Conservation (phyloP, 164 flowering plant species). For the Magnolia kwangsiensis region DNA sequence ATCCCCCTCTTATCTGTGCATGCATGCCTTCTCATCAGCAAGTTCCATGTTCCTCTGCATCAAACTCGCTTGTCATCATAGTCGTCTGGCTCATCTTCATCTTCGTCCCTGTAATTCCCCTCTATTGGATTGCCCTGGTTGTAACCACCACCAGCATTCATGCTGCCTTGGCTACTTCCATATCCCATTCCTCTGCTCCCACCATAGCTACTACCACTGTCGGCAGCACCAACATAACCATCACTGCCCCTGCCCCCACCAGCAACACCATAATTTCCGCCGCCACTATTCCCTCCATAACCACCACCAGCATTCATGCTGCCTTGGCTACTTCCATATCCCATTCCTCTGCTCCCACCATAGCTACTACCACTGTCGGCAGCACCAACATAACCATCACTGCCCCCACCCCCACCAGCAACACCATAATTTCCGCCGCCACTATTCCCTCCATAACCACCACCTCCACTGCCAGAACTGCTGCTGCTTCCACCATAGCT, state of each 20-base stretch:
- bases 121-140: slow-evolving; percentile 19
- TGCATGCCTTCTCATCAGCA: too few species aligned
- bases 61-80: slow-evolving; percentile 39
- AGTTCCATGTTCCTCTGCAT: not conserved
- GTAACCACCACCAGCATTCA: not conserved
- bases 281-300: not conserved
- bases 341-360: too few species aligned
- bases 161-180: not conserved
- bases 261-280: not conserved
- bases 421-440: too few species aligned
- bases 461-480: too few species aligned
- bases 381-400: too few species aligned
- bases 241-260: not conserved
- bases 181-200: slow-evolving; percentile 4
- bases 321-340: too few species aligned
- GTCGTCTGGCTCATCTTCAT: slow-evolving; percentile 35
- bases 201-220: slow-evolving; percentile 8
- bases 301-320: too few species aligned
- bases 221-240: not conserved
- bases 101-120: slow-evolving; percentile 25
- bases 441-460: too few species aligned
- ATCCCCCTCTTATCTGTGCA: too few species aligned
- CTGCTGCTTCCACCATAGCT: too few species aligned
- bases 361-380: too few species aligned
- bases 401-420: too few species aligned